Evolutionary conservation across 1,139 yeast genomes (phyloP), one percentile per base, ranked within the genome.

Genomic region (Suhomyces terraborum): DNA sequence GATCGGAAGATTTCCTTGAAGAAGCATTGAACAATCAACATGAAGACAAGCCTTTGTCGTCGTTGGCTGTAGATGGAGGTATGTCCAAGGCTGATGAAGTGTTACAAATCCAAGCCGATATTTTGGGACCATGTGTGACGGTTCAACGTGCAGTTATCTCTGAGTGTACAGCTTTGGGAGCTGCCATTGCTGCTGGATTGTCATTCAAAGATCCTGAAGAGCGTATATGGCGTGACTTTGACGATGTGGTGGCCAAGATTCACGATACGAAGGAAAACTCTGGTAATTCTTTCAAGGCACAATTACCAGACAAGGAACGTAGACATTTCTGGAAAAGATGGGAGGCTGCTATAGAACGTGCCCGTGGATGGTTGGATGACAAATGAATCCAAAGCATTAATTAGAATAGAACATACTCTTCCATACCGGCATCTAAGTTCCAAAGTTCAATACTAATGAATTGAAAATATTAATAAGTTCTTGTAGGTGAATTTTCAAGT

Each of bases 81-180:
- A 85, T 91, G 94, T 86, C 96, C 29, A 82, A 86, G 56, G 89
- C 96, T 8, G 85, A 85, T 59, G 93, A 86, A 55, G 94, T 91
- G 42, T 85, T 91, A 84, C 96, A 88, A 68, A 88, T 91, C 51
- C 98, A 91, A 67, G 87, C 96, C 8, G 95, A 91, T 62, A 82
- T 91, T 48, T 73, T 89, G 53, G 91, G 91, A 1, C 88, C 88
- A 2, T 88, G 96, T 61, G 88, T 89, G 27, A 79, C 82, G 24
- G 94, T 91, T 37, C 77, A 79, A 56, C 75, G 96, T 55, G 93
- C 97, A 1, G 77, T 80, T 22, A 86, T 85, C 62, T 71, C 88
- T 25, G 98, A 91, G 66, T 89, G 96, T 61, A 91, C 98, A 4
- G 97, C 98, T 1, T 75, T 91, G 49, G 98, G 98, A 20, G 96